Base-by-base conservation (phyloP, 2,329 filamentous ascomycete species). In the Falciphora oryzae region DNA sequence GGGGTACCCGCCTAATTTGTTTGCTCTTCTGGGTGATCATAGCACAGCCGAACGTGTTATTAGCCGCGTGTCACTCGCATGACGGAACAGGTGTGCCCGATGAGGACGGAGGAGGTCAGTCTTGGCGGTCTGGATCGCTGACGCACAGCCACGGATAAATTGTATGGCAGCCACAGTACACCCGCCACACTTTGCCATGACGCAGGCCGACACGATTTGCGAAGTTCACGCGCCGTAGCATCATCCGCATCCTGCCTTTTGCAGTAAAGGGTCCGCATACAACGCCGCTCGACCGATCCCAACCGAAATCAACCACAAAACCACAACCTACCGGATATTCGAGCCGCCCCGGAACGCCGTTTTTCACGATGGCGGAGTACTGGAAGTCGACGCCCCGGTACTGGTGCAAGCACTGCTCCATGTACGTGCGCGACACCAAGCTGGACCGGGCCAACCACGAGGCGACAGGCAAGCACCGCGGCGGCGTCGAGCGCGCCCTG, bases 311-410 rank as follows among this genome's bases (percentile, higher is more conserved):
- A 53, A 22, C 11, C 3, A 16, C 65, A 69, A 57, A 57, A 22
- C 27, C 27, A 16, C 11, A 14, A 11, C 32, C 32, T 8, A 35
- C 29, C 29, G 29, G 29, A 35, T 35, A 13, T 35, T 11, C 32
- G 8, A 35, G 32, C 3, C 32, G 32, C 10, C 32, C 32, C 32
- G 11, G 11, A 32, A 32, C 32, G 38, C 38, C 38, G 3, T 13
- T 13, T 22, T 27, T 35, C 32, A 44, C 32, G 61, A 98, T 99
- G 95, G 89, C 95, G 0, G 95, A 98, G 82, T 96, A 97, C 79
- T 98, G 95, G 95, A 98, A 98, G 76, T 97, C 94, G 27, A 97
- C 93, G 75, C 93, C 93, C 7, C 94, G 90, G 75, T 96, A 96
- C 80, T 98, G 93, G 93, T 99, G 95, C 85, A 98, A 98, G 77